Base-by-base conservation (phyloP, 2,329 filamentous ascomycete genomes). In the Knufia petricola region DNA sequence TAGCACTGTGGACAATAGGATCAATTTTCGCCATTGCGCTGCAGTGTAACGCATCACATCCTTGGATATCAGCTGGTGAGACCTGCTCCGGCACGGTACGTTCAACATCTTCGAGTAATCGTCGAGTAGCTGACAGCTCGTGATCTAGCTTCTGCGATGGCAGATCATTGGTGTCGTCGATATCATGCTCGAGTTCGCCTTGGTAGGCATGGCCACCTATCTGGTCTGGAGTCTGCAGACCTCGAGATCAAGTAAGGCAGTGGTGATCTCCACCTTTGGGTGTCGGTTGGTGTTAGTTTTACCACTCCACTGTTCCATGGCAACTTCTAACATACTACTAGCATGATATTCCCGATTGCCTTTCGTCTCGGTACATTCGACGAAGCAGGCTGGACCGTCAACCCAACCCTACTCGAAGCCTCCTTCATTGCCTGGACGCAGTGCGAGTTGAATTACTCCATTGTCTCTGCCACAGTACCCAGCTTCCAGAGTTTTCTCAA, bases 401-500 rank as follows among this genome's bases (percentile, higher is more conserved):
- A 70, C 49, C 60, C 64, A 12, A 62, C 63, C 19, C 58, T 65
- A 32, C 58, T 63, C 17, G 60, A 60, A 23, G 59, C 64, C 43
- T 50, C 58, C 26, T 59, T 65, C 24, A 58, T 61, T 4, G 56
- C 65, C 44, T 67, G 64, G 63, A 57, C 60, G n/a, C 64, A 66
- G 51, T 59, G 61, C 31, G 59, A 65, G 50, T 52, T 67, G 6
- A 55, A 65, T 50, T 66, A 64, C 41, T 59, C 63, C 42, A 59
- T 66, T 4, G 56, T 65, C 20, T 62, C 64, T 13, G 65, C 62
- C 56, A 65, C 63, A 12, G 57, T 63, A 4, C 65, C 66, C 52
- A 64, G 60, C 43, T 59, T 67, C 1, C 58, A 62, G 0, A 62
- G 63, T 0, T 67, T 67, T 48, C 65, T 66, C 58, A 58, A 49